Evolutionary conservation across 176 grass and related monocot species (phyloP).

Genomic region (Hyparrhenia diplandra): DNA sequence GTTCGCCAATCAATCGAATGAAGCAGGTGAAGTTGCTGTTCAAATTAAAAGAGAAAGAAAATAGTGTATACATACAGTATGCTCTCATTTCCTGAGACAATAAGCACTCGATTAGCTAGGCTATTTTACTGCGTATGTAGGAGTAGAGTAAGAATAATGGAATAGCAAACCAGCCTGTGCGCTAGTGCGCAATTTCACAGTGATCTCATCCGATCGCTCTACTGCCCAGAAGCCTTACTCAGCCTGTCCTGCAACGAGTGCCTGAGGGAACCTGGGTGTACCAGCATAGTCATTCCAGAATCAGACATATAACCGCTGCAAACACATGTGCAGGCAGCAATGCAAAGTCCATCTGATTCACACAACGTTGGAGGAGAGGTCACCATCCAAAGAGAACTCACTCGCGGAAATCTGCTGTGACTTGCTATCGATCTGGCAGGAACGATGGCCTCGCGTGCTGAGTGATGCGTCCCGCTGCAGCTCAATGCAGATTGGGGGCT

Average conservation of each 20-base stretch:
- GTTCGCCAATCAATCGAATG: too few relatives aligned
- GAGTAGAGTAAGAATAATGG: not conserved
- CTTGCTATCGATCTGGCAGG: conserved; percentile 77
- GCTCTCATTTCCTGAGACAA: not conserved
- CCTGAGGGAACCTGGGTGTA: conserved; percentile 80
- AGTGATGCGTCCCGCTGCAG: conserved; percentile 67
- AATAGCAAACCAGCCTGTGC: conserved; percentile 46
- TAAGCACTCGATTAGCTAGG: too few relatives aligned
- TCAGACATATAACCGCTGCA: not conserved
- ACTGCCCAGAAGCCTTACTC: conserved; percentile 52
- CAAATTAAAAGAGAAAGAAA: not conserved
- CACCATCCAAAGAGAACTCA: conserved; percentile 31
- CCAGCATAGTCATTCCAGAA: not conserved
- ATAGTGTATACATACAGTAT: not conserved
- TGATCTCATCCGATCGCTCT: conserved; percentile 56
- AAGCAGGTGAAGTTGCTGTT: not conserved
- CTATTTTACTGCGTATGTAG: too few relatives aligned
- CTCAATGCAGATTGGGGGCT: conserved; percentile 60
- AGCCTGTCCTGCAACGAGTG: conserved; percentile 81
- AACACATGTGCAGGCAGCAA: not conserved
- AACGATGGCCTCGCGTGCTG: conserved; percentile 58
- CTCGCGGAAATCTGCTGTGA: conserved; percentile 83
- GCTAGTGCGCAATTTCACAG: conserved; percentile 66
- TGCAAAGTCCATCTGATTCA: not conserved
- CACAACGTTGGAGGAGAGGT: not conserved